Conservation (phyloP, 139 green algal species). For the Picochlorum costavermella region DNA sequence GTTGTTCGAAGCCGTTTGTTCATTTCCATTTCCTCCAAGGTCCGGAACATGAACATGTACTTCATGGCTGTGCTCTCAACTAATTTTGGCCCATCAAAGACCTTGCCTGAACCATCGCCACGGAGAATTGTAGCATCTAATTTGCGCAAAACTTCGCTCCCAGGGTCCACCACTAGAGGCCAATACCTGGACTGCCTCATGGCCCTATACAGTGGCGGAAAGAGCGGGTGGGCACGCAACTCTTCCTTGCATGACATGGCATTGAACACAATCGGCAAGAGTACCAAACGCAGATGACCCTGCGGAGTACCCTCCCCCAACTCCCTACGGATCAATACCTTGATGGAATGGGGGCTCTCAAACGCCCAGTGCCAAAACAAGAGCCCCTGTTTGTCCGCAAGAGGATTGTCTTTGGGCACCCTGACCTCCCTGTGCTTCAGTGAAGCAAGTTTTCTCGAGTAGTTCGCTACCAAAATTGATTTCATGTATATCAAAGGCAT, state of each 20-base stretch:
- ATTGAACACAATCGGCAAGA: constrained; percentile 58
- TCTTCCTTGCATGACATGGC: constrained; percentile 34
- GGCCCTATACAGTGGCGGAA: constrained; percentile 16
- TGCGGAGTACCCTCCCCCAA: constrained; percentile 38
- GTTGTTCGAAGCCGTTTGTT: constrained; percentile 11
- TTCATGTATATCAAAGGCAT: constrained; percentile 59
- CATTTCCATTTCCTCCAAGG: constrained; percentile 13
- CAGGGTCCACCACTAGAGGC: constrained; percentile 12
- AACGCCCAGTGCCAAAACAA: constrained; percentile 57
- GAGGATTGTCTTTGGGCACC: not conserved
- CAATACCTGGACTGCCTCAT: constrained; percentile 22
- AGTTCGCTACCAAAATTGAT: constrained; percentile 43
- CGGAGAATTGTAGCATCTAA: not conserved
- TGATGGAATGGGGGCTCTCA: constrained; percentile 40
- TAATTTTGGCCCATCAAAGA: constrained; percentile 3
- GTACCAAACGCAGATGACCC: constrained; percentile 46
- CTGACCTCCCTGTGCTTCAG: constrained; percentile 41
- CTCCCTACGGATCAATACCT: constrained; percentile 26
- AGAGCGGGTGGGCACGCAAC: constrained; percentile 20
- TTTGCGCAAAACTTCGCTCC: not conserved
- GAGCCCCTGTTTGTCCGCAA: constrained; percentile 11
- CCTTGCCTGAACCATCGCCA: not conserved
- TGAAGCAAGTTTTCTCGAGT: constrained; percentile 45
- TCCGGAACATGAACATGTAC: constrained; percentile 23
- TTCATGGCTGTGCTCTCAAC: constrained; percentile 13